These are phyloP conservation scores for Myochromella boudieri DNA, from an alignment of 768 basidiomycete genomes.

Conservation along the genomic window DNA sequence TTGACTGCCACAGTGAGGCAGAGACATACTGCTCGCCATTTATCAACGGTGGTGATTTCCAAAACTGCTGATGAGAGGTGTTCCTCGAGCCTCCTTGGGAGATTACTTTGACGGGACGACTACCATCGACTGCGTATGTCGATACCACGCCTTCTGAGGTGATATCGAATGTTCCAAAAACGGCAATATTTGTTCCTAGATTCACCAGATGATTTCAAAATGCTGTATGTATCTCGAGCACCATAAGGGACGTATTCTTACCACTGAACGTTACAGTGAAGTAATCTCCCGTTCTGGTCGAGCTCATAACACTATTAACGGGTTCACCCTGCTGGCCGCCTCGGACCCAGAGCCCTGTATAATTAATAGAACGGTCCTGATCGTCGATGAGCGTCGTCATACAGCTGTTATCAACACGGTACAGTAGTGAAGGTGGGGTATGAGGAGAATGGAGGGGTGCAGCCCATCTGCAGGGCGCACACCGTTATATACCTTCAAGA, in stretches of 20 bases:
- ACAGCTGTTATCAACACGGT: no score
- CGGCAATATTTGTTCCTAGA: constrained; percentile 32
- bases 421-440: no score
- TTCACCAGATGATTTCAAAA: no score
- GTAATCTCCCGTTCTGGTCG: constrained; percentile 30
- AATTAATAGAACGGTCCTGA: constrained; percentile 28
- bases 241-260: no score
- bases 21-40: constrained; percentile 31
- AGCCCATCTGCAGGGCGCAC: no score
- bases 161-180: constrained; percentile 33
- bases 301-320: constrained; percentile 31
- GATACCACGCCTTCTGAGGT: constrained; percentile 35
- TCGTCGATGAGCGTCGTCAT: constrained; percentile 32
- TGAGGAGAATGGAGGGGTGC: no score
- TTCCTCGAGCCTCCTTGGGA: constrained; percentile 27
- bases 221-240: no score
- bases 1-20: not conserved
- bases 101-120: constrained; percentile 22
- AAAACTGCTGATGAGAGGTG: constrained; percentile 33
- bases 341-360: constrained; percentile 31
- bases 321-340: constrained; percentile 28
- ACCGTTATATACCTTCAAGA: no score
- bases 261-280: constrained; percentile 35
- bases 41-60: constrained; percentile 27
- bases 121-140: constrained; percentile 33